These are phyloP conservation scores for Antarctomyces pellizariae DNA, from an alignment of 495 filamentous ascomycete genomes.

Conservation along the genomic window DNA sequence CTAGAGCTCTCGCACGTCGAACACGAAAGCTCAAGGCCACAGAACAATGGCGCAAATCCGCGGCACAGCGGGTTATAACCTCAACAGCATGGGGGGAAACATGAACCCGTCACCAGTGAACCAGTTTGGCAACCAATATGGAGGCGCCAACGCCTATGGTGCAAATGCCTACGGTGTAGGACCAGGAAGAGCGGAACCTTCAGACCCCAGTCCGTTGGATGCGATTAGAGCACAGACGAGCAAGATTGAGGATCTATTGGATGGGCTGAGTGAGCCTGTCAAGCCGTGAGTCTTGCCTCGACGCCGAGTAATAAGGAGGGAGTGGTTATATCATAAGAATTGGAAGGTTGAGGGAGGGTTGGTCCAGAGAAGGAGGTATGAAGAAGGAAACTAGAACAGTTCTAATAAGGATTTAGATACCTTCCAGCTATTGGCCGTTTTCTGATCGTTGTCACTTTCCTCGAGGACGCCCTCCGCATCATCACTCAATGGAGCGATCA, in stretches of 20 bases:
- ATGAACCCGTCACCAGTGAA: no score
- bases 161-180: conserved; percentile 12
- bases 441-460: conserved; percentile 93
- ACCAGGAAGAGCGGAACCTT: conserved; percentile 32
- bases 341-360: no score
- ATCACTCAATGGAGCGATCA: conserved; percentile 97
- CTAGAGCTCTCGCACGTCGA: no score
- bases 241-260: conserved; percentile 91
- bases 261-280: conserved; percentile 69
- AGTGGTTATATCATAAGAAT: no score
- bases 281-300: conserved; percentile 55
- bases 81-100: conserved; percentile 54
- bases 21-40: no score
- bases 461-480: conserved; percentile 90
- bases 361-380: no score
- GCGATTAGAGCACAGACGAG: conserved; percentile 82
- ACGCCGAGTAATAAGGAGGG: background rate
- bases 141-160: background rate
- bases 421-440: conserved; percentile 89
- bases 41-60: conserved; percentile 78
- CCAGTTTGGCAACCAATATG: conserved; percentile 45
- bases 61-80: conserved; percentile 88
- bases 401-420: no score
- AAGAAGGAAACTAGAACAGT: no score
- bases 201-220: conserved; percentile 73